Evolutionary conservation across 192 early-diverging fungal species (phyloP), one percentile per base, ranked within the genome.

Genomic region (Entrophospora sp.): DNA sequence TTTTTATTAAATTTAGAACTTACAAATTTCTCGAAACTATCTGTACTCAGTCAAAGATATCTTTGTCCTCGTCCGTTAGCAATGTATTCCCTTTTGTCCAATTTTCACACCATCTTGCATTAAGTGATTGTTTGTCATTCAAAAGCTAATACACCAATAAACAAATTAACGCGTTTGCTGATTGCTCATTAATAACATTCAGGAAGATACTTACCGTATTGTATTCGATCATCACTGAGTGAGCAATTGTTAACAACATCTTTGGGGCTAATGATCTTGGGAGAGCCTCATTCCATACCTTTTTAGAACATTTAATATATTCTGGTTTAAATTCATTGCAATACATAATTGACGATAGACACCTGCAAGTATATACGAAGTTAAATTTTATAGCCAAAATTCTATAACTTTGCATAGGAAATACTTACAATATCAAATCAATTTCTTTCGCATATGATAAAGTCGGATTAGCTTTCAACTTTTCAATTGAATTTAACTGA

Each of bases 21-120:
- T 61, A 61, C 37, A 61, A 61, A 42, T 42, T 61, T 61, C 59
- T 61, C 27, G 13, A 43, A 61, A 61, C 25, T 30, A 61, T 42
- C 38, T 42, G 38, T 14, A 43, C 37, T 42, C 12, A 61, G 5
- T 61, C 37, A 42, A 61, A 61, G 38, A 61, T 61, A 4, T 44
- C 37, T 43, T 61, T 61, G 27, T 43, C 24, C 42, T 61, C 38
- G 0, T 61, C 37, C 5, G 1, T 43, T 43, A 28, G 0, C 10
- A 56, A 61, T 30, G 24, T 6, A 43, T 61, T 61, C 25, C 59
- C 59, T 58, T 59, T 61, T 61, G 37, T 1, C 38, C 58, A 42
- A 43, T 61, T 61, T 0, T 43, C 5, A 43, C 24, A 2, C 22
- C 58, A 60, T 13, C 3, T 60, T 60, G 58, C 42, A 60, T 60